These are phyloP conservation scores for Phytophthora agathidicida DNA, from an alignment of 352 stramenopile species.

Conservation along the genomic window DNA sequence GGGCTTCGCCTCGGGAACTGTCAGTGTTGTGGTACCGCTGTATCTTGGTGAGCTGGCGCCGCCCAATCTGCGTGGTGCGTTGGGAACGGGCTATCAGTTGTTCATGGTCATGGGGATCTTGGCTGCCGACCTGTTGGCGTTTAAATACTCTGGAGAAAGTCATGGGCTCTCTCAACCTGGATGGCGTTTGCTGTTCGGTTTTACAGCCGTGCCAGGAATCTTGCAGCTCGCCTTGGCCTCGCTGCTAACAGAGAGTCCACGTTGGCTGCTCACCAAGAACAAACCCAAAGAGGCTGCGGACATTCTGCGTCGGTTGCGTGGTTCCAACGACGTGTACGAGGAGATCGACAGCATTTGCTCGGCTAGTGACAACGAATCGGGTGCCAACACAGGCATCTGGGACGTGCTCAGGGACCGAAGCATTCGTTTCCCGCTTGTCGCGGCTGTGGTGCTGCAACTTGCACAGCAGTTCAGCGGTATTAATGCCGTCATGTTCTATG, in stretches of 20 bases:
- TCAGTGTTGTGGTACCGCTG: conserved; percentile 75
- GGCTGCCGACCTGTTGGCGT: conserved; percentile 55
- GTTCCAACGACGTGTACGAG: conserved; percentile 80
- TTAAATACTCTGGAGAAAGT: conserved; percentile 63
- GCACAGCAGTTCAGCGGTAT: conserved; percentile 79
- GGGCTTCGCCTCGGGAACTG: conserved; percentile 68
- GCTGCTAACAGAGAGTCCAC: conserved; percentile 68
- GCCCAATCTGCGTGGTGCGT: conserved; percentile 71
- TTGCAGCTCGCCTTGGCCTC: conserved; percentile 67
- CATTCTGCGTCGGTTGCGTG: conserved; percentile 66
- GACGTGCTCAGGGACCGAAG: conserved; percentile 61
- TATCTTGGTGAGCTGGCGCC: conserved; percentile 76
- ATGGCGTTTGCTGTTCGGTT: conserved; percentile 75
- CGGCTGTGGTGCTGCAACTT: conserved; percentile 65
- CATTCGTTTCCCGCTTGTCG: conserved; percentile 70
- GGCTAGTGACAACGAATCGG: conserved; percentile 76
- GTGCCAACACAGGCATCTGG: conserved; percentile 69
- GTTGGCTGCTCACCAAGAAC: conserved; percentile 79
- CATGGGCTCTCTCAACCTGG: conserved; percentile 59
- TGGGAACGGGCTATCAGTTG: conserved; percentile 79
- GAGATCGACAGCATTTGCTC: conserved; percentile 86
- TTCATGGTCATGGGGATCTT: conserved; percentile 77
- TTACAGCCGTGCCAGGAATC: conserved; percentile 67
- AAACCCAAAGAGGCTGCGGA: conserved; percentile 72
- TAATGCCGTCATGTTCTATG: conserved; percentile 86